phyloP scores from a whole-genome alignment of 345 rosid species.

The Eutrema yunnanense region DNA sequence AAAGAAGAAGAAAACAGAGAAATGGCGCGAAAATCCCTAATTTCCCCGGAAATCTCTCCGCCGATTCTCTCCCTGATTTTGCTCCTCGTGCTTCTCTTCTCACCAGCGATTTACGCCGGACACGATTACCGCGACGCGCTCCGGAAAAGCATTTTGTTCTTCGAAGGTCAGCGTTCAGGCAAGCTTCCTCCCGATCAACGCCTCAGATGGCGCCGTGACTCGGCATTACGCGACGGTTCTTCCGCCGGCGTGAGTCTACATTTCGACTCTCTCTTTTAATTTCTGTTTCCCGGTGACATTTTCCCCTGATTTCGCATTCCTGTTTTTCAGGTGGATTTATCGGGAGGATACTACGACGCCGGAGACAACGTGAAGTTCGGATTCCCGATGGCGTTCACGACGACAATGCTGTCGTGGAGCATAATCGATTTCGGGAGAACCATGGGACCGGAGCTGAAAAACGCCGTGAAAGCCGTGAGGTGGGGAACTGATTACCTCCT shows the following conservation, averaged over 20 bases:
- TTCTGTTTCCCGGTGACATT: background rate
- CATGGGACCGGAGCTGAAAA: slow-evolving; percentile 71
- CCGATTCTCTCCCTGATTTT: slow-evolving; percentile 15
- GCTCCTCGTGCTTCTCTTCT: slow-evolving; percentile 27
- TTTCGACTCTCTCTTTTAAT: background rate
- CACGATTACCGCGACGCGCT: slow-evolving; percentile 79
- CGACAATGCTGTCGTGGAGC: slow-evolving; percentile 90
- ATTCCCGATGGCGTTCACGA: slow-evolving; percentile 94
- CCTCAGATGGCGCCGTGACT: slow-evolving; percentile 75
- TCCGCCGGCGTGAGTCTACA: slow-evolving; percentile 40
- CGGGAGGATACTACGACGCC: slow-evolving; percentile 96
- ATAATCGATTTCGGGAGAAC: slow-evolving; percentile 77
- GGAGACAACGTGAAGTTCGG: slow-evolving; percentile 97
- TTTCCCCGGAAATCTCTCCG: slow-evolving; percentile 21
- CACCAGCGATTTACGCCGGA: slow-evolving; percentile 27
- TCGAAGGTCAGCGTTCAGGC: slow-evolving; percentile 97
- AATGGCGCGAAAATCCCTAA: slow-evolving; percentile 72
- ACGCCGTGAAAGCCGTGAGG: slow-evolving; percentile 62
- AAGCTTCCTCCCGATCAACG: slow-evolving; percentile 74
- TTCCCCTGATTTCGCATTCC: background rate
- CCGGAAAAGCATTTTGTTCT: slow-evolving; percentile 80
- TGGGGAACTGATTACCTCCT: slow-evolving; percentile 91
- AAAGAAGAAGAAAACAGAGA: background rate
- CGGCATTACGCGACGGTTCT: slow-evolving; percentile 82
- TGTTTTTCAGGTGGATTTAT: slow-evolving; percentile 54